These are phyloP conservation scores for Scytalidium sp. DNA, from an alignment of 2,329 filamentous ascomycete genomes.

Conservation along the genomic window DNA sequence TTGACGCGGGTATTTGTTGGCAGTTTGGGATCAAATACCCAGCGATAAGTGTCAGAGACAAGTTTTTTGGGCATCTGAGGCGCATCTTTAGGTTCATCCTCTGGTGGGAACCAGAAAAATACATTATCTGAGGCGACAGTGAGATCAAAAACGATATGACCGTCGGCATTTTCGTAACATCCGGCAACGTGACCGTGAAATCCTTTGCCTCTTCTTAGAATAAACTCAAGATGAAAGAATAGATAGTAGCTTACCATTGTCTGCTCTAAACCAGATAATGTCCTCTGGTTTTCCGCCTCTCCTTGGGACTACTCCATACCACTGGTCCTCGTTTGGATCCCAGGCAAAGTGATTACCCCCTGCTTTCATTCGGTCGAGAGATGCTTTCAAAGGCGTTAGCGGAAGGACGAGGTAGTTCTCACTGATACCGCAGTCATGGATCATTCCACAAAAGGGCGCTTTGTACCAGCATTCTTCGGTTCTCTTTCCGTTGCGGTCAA, in stretches of 20 bases:
- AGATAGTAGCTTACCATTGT: slow-evolving; percentile 24
- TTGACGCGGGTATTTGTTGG: slow-evolving; percentile 16
- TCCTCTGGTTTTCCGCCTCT: slow-evolving; percentile 38
- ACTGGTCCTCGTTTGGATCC: slow-evolving; percentile 52
- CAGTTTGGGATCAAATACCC: slow-evolving; percentile 26
- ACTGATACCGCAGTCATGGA: slow-evolving; percentile 46
- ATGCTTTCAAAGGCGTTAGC: slow-evolving; percentile 45
- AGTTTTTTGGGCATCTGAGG: slow-evolving; percentile 24
- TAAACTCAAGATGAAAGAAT: background rate
- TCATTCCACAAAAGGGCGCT: slow-evolving; percentile 49
- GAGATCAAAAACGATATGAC: slow-evolving; percentile 35
- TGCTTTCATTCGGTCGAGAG: slow-evolving; percentile 38
- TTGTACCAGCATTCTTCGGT: slow-evolving; percentile 46
- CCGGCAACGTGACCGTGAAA: slow-evolving; percentile 34
- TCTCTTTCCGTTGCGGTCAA: slow-evolving; percentile 39
- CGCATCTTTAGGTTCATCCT: slow-evolving; percentile 18
- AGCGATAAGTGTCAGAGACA: slow-evolving; percentile 22
- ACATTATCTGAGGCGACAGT: slow-evolving; percentile 37
- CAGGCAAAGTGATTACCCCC: slow-evolving; percentile 50
- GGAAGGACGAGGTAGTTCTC: slow-evolving; percentile 46
- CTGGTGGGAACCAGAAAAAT: slow-evolving; percentile 34
- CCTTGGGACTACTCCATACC: slow-evolving; percentile 51
- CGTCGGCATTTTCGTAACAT: slow-evolving; percentile 33
- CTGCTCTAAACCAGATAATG: no score
- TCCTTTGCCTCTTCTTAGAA: background rate